phyloP scores from a whole-genome alignment of 1,284 basidiomycete genomes.

The Cutaneotrichosporon cutaneum region DNA sequence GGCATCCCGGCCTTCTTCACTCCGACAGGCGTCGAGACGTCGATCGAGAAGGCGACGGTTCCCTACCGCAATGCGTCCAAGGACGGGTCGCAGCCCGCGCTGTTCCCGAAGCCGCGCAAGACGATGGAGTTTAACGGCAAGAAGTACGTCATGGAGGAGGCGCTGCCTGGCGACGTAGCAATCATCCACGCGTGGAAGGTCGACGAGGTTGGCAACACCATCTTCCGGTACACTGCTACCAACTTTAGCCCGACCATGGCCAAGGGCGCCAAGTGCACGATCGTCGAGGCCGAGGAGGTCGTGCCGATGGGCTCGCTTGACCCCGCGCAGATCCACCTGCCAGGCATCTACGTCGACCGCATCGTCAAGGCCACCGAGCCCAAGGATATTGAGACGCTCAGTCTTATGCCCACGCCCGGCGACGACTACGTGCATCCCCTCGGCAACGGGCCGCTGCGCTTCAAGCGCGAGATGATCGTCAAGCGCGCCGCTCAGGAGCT shows the following conservation, averaged over 20 bases:
- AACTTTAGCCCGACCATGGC: conserved; percentile 85
- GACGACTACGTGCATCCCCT: conserved; percentile 52
- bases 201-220: conserved; percentile 76
- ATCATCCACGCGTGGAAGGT: conserved; percentile 89
- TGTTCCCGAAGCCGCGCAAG: conserved; percentile 65
- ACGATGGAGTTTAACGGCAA: conserved; percentile 72
- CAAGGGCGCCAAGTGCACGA: conserved; percentile 79
- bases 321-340: conserved; percentile 77
- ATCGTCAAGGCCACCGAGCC: conserved; percentile 70
- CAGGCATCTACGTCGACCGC: conserved; percentile 79
- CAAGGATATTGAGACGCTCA: conserved; percentile 73
- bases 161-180: conserved; percentile 79
- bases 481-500: conserved; percentile 75
- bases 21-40: conserved; percentile 80
- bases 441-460: conserved; percentile 57
- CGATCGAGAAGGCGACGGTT: conserved; percentile 66
- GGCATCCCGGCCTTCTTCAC: conserved; percentile 95
- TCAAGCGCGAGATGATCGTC: conserved; percentile 68
- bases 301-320: conserved; percentile 77
- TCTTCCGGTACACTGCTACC: conserved; percentile 79
- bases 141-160: conserved; percentile 77
- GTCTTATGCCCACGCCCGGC: conserved; percentile 59
- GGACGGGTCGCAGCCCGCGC: conserved; percentile 16
- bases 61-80: conserved; percentile 63
- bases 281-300: conserved; percentile 88